A percentile compares a stretch with the other conserved stretches of the same genome.
Conservation (phyloP, 2,329 filamentous ascomycete genomes). For the Rhynchosporium agropyri region DNA sequence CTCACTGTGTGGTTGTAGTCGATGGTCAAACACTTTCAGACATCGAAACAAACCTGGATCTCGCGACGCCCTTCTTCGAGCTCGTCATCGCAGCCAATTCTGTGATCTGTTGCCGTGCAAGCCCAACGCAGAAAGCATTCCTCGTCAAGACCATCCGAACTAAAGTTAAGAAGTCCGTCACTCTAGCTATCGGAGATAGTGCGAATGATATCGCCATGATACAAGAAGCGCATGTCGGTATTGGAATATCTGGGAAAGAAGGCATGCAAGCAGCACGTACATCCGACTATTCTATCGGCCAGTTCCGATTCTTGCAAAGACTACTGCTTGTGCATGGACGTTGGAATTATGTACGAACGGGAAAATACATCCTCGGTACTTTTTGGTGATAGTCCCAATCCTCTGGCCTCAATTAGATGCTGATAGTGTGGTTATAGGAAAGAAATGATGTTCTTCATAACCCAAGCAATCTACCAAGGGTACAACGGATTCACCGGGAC, state of each 20-base stretch:
- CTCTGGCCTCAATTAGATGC: neutral
- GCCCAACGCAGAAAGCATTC: constrained; percentile 84
- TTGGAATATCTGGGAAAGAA: constrained; percentile 88
- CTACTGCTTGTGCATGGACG: constrained; percentile 81
- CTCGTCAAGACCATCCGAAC: constrained; percentile 78
- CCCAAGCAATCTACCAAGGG: constrained; percentile 78
- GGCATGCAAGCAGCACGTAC: constrained; percentile 85
- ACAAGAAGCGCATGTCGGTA: constrained; percentile 81
- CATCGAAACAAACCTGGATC: constrained; percentile 65
- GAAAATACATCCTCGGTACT: constrained; percentile 83
- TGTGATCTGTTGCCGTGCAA: constrained; percentile 89
- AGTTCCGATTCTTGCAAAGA: constrained; percentile 83
- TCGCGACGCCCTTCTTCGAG: constrained; percentile 69
- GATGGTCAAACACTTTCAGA: constrained; percentile 75
- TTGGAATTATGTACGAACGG: constrained; percentile 86
- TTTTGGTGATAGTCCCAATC: constrained; percentile 81
- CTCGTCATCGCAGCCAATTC: constrained; percentile 79
- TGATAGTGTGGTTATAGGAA: constrained; percentile 15
- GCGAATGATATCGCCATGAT: constrained; percentile 96
- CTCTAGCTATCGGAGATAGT: constrained; percentile 87
- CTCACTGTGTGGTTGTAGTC: constrained; percentile 81
- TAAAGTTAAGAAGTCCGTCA: constrained; percentile 71
- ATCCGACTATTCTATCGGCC: constrained; percentile 85
- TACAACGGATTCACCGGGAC: constrained; percentile 88
- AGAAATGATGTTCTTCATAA: constrained; percentile 74